Evolutionary conservation across 305 asterid genomes (phyloP).

Genomic region (Caryopteris hybrid): DNA sequence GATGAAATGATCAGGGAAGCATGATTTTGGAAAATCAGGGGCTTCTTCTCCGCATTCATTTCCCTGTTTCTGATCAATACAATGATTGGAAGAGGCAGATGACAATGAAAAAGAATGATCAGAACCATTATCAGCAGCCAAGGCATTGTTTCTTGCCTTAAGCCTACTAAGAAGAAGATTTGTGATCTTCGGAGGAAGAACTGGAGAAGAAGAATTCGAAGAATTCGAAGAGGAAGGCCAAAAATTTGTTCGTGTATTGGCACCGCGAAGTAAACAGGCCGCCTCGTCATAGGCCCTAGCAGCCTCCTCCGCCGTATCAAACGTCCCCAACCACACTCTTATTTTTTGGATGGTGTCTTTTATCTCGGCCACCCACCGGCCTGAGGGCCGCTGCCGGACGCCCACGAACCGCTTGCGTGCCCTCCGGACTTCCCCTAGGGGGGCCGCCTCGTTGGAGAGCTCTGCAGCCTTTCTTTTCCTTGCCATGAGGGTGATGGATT

Average conservation of each 20-base stretch:
- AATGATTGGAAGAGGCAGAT: constrained; percentile 12
- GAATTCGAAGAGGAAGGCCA: constrained; percentile 33
- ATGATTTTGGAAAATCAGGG: constrained; percentile 30
- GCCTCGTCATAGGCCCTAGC: constrained; percentile 73
- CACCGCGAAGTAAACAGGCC: constrained; percentile 56
- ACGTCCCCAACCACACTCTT: constrained; percentile 65
- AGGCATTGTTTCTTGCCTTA: constrained; percentile 51
- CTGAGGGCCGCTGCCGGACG: constrained; percentile 62
- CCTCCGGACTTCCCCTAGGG: constrained; percentile 16
- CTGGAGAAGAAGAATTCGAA: constrained; percentile 32
- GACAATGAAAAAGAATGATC: neutral
- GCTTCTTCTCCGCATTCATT: constrained; percentile 12
- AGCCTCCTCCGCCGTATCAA: no score
- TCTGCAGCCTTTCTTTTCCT: constrained; percentile 30
- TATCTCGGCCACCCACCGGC: constrained; percentile 75
- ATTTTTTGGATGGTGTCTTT: constrained; percentile 67
- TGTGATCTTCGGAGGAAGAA: constrained; percentile 61
- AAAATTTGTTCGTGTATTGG: constrained; percentile 58
- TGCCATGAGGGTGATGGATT: constrained; percentile 20
- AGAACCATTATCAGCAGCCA: neutral
- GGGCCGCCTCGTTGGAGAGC: neutral
- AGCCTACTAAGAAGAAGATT: constrained; percentile 57
- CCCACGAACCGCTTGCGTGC: constrained; percentile 54
- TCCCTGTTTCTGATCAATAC: constrained; percentile 17
- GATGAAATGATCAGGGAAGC: constrained; percentile 41